Conservation (phyloP, 441 rosid genomes). For the Populus hybrid region DNA sequence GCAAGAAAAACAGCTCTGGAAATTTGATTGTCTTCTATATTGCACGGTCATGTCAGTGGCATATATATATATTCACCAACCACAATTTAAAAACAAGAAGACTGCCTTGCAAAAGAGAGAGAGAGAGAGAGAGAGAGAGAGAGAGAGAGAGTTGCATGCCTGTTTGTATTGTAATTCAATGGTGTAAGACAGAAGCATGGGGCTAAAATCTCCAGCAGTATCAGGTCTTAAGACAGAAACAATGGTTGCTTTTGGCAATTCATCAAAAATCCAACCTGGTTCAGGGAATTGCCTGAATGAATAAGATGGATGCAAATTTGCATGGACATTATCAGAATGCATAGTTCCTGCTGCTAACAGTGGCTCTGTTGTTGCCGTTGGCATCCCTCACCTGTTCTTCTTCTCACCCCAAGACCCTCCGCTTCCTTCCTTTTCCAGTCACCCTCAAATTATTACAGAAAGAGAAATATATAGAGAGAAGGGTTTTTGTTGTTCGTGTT, state of each 20-base stretch:
- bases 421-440: constrained; percentile 27
- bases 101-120: background rate
- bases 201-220: constrained; percentile 83
- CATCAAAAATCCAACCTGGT: constrained; percentile 66
- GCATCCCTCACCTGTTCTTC: background rate
- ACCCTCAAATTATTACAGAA: background rate
- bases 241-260: constrained; percentile 72
- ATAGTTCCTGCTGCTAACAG: constrained; percentile 37
- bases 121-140: no score
- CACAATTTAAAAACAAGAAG: background rate
- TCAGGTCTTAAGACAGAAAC: constrained; percentile 88
- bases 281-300: constrained; percentile 46
- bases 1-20: background rate
- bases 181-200: constrained; percentile 79
- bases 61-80: background rate
- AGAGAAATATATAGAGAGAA: background rate
- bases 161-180: constrained; percentile 88
- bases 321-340: constrained; percentile 35
- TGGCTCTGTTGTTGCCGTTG: constrained; percentile 52
- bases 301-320: constrained; percentile 30
- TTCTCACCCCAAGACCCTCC: constrained; percentile 2
- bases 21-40: background rate
- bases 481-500: background rate
- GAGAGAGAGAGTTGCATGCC: constrained; percentile 29
- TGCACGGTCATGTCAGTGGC: background rate